Evolutionary conservation across 2,329 filamentous ascomycete species (phyloP).

Genomic region (Ceratocystis alfenasii): DNA sequence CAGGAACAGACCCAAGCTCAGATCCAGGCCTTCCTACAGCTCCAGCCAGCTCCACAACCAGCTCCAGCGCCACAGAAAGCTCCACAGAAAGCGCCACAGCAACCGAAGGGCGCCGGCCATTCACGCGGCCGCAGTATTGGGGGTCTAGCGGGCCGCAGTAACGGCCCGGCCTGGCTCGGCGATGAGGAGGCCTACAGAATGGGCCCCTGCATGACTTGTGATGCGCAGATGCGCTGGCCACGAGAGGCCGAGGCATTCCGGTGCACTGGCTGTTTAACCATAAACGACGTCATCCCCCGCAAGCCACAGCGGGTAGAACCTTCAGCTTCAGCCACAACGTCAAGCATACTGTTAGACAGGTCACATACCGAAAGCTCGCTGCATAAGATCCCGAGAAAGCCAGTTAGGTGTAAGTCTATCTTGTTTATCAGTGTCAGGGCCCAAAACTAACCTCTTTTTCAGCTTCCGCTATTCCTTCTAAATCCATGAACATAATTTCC

Average conservation of each 20-base stretch:
- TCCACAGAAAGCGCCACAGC: background rate
- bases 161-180: conserved; percentile 3
- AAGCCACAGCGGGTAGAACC: background rate
- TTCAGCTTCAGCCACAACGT: background rate
- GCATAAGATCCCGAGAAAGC: conserved; percentile 16
- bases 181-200: conserved; percentile 48
- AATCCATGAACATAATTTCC: background rate
- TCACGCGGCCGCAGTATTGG: background rate
- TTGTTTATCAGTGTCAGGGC: background rate
- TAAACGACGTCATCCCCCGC: conserved; percentile 56
- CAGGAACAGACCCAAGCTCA: conserved; percentile 9
- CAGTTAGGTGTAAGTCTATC: background rate
- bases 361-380: background rate
- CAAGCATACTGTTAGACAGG: background rate
- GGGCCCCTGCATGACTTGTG: conserved; percentile 77
- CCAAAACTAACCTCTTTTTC: background rate
- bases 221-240: conserved; percentile 68
- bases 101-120: background rate
- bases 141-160: background rate
- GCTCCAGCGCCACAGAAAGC: background rate
- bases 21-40: background rate
- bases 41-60: background rate
- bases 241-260: conserved; percentile 60
- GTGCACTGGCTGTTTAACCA: conserved; percentile 71
- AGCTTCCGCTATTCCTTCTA: background rate